Percentiles rank a stretch among this genome's conserved stretches.
Evolutionary conservation across 176 grass and related monocot species (phyloP).

Genomic region (Musa acuminata): DNA sequence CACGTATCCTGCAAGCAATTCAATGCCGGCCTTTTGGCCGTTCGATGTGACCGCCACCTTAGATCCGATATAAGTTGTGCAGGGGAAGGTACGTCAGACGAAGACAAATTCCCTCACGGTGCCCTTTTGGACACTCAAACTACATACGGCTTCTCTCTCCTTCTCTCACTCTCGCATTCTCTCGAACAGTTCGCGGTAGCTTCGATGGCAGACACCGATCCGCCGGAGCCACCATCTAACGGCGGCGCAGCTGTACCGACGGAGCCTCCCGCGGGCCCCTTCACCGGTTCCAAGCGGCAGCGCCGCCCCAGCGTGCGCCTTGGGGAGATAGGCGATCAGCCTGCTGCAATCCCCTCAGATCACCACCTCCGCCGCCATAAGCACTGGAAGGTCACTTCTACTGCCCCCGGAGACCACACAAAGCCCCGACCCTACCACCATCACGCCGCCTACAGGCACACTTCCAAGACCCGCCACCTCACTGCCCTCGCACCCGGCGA

Average conservation of each 20-base stretch:
- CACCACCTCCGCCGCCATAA: conserved; percentile 41
- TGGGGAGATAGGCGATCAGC: conserved; percentile 58
- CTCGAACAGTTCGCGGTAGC: not conserved
- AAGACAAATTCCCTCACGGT: not conserved
- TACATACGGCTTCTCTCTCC: not conserved
- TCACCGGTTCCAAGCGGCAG: conserved; percentile 54
- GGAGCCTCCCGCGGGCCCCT: not conserved
- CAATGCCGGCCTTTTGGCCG: too few relatives aligned
- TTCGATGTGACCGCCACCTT: too few relatives aligned
- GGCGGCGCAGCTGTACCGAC: conserved; percentile 3
- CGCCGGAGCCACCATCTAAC: conserved; percentile 10
- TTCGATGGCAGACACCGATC: conserved; percentile 3
- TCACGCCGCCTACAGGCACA: conserved; percentile 3
- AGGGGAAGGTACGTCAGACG: too few relatives aligned
- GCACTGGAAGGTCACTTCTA: conserved; percentile 6
- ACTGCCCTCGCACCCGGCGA: conserved; percentile 23
- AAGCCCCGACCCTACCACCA: conserved; percentile 27
- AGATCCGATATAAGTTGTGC: too few relatives aligned
- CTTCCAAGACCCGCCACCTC: conserved; percentile 31
- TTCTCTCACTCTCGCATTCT: not conserved
- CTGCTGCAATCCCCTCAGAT: conserved; percentile 33
- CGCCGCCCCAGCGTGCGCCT: conserved; percentile 92
- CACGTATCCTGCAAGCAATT: not conserved
- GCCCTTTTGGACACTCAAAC: too few relatives aligned
- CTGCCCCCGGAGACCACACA: not conserved